Evolutionary conservation across 1,139 yeast species (phyloP).

Genomic region (Suhomyces yuchorum): DNA sequence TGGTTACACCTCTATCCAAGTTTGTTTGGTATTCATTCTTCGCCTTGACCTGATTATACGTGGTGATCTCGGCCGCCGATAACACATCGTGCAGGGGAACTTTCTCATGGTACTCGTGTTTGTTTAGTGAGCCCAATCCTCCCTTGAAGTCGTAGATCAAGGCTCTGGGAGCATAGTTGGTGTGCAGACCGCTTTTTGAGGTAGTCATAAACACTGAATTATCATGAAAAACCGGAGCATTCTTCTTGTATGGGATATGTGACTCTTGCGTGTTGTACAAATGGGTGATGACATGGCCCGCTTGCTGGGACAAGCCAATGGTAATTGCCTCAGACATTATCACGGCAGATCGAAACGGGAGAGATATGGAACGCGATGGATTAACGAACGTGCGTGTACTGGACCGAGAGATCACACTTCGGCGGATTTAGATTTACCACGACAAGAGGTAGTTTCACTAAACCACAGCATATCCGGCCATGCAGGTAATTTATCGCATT

Average conservation of each 20-base stretch:
- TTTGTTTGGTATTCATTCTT: conserved; percentile 64
- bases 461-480: neutral
- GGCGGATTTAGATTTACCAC: neutral
- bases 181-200: conserved; percentile 43
- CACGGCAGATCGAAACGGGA: neutral
- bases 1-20: conserved; percentile 51
- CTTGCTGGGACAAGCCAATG: conserved; percentile 66
- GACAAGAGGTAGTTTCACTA: neutral
- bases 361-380: neutral
- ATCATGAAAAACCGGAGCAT: conserved; percentile 29
- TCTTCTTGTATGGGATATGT: conserved; percentile 54
- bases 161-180: conserved; percentile 78
- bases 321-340: conserved; percentile 74
- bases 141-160: conserved; percentile 73
- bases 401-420: neutral
- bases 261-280: conserved; percentile 79
- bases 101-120: conserved; percentile 49
- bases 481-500: conserved; percentile 3
- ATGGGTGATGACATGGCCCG: conserved; percentile 77
- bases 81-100: conserved; percentile 15
- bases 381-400: neutral
- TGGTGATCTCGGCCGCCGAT: conserved; percentile 10
- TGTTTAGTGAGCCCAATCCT: conserved; percentile 64
- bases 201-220: conserved; percentile 35
- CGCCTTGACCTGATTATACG: conserved; percentile 17